Conservation (phyloP, 495 filamentous ascomycete genomes). For the Hypoxylon subgilvum region DNA sequence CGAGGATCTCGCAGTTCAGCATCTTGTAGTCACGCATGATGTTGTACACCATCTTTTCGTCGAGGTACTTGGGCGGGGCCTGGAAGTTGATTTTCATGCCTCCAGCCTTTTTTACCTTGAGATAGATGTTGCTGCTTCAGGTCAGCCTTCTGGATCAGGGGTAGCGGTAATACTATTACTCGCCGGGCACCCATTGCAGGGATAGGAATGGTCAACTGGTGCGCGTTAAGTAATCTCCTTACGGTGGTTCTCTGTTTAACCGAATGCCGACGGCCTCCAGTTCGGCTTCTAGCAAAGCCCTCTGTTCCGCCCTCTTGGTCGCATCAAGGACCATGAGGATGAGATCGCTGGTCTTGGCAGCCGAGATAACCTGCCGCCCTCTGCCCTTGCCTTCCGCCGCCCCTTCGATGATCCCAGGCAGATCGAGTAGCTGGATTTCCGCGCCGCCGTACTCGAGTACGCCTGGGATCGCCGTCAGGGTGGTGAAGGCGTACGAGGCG, state of each 20-base stretch:
- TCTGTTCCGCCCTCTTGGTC: constrained; percentile 94
- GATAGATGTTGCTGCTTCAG: constrained; percentile 82
- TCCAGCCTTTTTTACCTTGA: constrained; percentile 96
- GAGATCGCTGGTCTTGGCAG: constrained; percentile 98
- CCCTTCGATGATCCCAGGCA: constrained; percentile 98
- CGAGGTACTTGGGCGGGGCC: constrained; percentile 82
- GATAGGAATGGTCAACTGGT: too few species aligned
- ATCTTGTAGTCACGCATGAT: constrained; percentile 98
- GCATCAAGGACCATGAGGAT: constrained; percentile 98
- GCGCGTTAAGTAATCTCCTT: constrained; percentile 51
- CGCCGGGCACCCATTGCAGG: too few species aligned
- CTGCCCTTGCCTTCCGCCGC: constrained; percentile 95
- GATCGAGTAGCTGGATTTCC: constrained; percentile 97
- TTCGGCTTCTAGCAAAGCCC: constrained; percentile 87
- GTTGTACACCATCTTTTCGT: constrained; percentile 97
- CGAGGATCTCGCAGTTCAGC: constrained; percentile 93
- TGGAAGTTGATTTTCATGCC: constrained; percentile 99
- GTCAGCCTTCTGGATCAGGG: constrained; percentile 13
- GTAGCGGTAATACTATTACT: not conserved
- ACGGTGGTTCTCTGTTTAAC: constrained; percentile 91
- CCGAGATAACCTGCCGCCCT: constrained; percentile 96
- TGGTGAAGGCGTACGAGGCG: constrained; percentile 97
- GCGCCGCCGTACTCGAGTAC: constrained; percentile 98
- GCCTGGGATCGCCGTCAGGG: constrained; percentile 94
- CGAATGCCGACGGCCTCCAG: constrained; percentile 96